A percentile compares a stretch with the other conserved stretches of the same genome.
Evolutionary conservation across 2,329 filamentous ascomycete species (phyloP).

Genomic region (Fusarium sublunatum): DNA sequence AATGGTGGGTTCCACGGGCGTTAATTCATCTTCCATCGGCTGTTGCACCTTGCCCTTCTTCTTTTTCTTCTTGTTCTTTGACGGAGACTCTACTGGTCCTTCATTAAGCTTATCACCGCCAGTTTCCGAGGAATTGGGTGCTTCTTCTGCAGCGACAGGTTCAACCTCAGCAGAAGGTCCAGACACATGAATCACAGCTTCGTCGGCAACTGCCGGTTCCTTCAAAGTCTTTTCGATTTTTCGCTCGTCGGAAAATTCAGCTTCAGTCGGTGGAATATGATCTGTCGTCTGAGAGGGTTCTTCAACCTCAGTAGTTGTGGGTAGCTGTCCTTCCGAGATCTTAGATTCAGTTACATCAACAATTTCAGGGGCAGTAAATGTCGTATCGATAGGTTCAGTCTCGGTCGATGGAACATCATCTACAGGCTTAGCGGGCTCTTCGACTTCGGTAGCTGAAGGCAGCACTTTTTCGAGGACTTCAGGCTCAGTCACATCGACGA

Average conservation of each 20-base stretch:
- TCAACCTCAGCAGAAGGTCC: constrained; percentile 8
- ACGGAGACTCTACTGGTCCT: constrained; percentile 15
- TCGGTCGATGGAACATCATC: constrained; percentile 1
- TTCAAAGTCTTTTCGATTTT: constrained; percentile 1
- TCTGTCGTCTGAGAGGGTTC: constrained; percentile 6
- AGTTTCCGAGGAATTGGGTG: constrained; percentile 19
- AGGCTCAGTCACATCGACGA: constrained; percentile 4
- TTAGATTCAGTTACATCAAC: constrained; percentile 7
- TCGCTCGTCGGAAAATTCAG: neutral
- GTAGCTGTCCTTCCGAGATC: neutral
- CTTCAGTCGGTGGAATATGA: neutral
- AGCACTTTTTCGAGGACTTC: neutral
- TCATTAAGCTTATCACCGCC: constrained; percentile 4
- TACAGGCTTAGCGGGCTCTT: constrained; percentile 5
- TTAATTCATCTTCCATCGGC: constrained; percentile 14
- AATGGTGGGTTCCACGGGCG: neutral
- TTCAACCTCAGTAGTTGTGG: constrained; percentile 1
- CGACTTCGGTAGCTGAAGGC: neutral
- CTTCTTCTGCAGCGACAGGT: constrained; percentile 11
- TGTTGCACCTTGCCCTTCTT: constrained; percentile 40
- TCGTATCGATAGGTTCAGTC: neutral
- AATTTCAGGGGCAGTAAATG: neutral
- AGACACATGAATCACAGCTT: constrained; percentile 15
- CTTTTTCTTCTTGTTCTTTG: constrained; percentile 45
- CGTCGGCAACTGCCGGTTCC: neutral